Evolutionary conservation across 2,329 filamentous ascomycete genomes (phyloP).

Genomic region (Ceratocystis alfenasii): DNA sequence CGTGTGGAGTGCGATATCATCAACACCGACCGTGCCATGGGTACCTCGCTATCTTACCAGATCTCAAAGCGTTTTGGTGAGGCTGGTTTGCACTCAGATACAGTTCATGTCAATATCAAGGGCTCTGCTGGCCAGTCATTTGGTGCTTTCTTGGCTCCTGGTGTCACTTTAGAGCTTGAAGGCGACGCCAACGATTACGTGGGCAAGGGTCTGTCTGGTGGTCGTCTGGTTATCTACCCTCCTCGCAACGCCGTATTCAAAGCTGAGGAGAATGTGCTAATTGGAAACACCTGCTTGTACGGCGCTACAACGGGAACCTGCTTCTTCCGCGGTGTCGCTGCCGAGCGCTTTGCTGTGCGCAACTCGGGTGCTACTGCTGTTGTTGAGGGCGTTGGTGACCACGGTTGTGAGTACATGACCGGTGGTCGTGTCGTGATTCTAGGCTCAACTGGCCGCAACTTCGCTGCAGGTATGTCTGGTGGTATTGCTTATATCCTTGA

Average conservation of each 20-base stretch:
- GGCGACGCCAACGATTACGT: conserved; percentile 96
- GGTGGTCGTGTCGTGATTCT: conserved; percentile 81
- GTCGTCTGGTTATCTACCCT: conserved; percentile 85
- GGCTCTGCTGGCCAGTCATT: conserved; percentile 95
- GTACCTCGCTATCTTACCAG: conserved; percentile 88
- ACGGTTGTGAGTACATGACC: conserved; percentile 98
- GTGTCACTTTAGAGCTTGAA: conserved; percentile 88
- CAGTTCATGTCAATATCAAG: conserved; percentile 91
- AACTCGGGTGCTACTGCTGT: conserved; percentile 96
- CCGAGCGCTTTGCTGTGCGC: conserved; percentile 89
- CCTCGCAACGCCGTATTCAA: conserved; percentile 84
- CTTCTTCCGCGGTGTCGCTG: conserved; percentile 94
- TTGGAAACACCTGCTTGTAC: conserved; percentile 91
- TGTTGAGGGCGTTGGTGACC: conserved; percentile 90
- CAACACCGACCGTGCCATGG: conserved; percentile 90
- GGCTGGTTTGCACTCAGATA: conserved; percentile 78
- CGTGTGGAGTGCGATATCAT: conserved; percentile 92
- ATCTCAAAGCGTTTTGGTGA: conserved; percentile 88
- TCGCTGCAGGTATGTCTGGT: conserved; percentile 95
- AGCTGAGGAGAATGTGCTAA: conserved; percentile 87
- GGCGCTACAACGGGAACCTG: conserved; percentile 82
- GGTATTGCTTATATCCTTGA: conserved; percentile 94
- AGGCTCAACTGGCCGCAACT: conserved; percentile 86
- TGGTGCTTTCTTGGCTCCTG: conserved; percentile 83
- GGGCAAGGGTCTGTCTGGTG: conserved; percentile 87